These are phyloP conservation scores for Canavalia ensiformis DNA, from an alignment of 306 rosid genomes.

Conservation along the genomic window DNA sequence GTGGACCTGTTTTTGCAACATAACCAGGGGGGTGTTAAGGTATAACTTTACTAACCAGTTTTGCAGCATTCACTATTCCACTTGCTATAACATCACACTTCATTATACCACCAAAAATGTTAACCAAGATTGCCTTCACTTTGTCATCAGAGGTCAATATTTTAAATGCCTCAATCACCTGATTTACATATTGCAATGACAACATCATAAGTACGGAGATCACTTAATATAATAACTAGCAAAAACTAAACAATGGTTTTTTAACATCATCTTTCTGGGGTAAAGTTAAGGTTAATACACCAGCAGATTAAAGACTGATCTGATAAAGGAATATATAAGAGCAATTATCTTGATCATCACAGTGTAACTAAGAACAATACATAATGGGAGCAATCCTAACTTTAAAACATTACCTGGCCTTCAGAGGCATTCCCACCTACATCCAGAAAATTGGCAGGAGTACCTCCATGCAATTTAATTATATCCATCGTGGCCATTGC, in stretches of 20 bases:
- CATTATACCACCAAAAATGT: conserved; percentile 99
- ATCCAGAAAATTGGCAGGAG: conserved; percentile 98
- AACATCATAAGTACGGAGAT: conserved; percentile 12
- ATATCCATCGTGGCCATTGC: conserved; percentile 99
- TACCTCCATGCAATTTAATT: conserved; percentile 95
- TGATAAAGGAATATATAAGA: conserved; percentile 25
- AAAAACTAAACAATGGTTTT: conserved; percentile 11
- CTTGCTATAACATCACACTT: conserved; percentile 97
- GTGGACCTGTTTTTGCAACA: neutral
- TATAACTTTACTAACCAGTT: conserved; percentile 62
- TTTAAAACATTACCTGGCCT: conserved; percentile 76
- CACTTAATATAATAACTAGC: conserved; percentile 26
- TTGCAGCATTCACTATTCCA: conserved; percentile 99
- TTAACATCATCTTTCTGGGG: neutral
- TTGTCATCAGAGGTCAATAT: conserved; percentile 96
- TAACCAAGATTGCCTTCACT: conserved; percentile 97
- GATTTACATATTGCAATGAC: conserved; percentile 46
- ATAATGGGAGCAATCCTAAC: conserved; percentile 22
- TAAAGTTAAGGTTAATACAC: conserved; percentile 19
- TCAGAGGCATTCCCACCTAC: conserved; percentile 99
- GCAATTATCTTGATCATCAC: conserved; percentile 17
- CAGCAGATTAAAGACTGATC: conserved; percentile 23
- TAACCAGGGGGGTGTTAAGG: neutral
- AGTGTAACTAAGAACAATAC: conserved; percentile 25
- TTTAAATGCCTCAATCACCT: conserved; percentile 98